phyloP scores from a whole-genome alignment of 768 basidiomycete genomes.

The Suillus hirtellus region DNA sequence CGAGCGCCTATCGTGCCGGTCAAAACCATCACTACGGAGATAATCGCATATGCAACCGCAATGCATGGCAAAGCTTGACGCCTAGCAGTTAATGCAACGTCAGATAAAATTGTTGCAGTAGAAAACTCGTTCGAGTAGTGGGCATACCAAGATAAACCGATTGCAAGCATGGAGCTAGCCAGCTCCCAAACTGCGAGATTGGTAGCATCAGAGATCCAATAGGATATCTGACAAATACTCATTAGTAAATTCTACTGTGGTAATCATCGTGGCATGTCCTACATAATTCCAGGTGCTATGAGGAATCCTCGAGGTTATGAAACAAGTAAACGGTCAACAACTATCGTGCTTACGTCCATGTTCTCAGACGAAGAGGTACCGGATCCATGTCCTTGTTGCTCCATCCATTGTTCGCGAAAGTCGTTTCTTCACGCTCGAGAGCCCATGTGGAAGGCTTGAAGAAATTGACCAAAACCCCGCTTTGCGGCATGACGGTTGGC shows the following conservation, averaged over 20 bases:
- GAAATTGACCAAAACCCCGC: slow-evolving; percentile 20
- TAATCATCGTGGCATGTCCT: slow-evolving; percentile 47
- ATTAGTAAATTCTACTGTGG: slow-evolving; percentile 27
- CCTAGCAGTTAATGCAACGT: slow-evolving; percentile 36
- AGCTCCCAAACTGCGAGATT: slow-evolving; percentile 34
- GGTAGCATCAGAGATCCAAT: slow-evolving; percentile 30
- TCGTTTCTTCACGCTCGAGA: slow-evolving; percentile 51
- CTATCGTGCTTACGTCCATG: slow-evolving; percentile 49
- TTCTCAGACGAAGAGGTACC: slow-evolving; percentile 58
- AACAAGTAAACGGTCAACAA: not conserved
- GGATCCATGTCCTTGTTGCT: slow-evolving; percentile 80
- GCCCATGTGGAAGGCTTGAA: slow-evolving; percentile 45
- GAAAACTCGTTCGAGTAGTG: slow-evolving; percentile 1
- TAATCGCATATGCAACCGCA: slow-evolving; percentile 69
- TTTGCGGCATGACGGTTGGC: not conserved
- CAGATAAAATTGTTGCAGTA: not conserved
- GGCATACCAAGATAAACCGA: slow-evolving; percentile 73
- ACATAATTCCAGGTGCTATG: slow-evolving; percentile 58
- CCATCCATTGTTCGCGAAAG: slow-evolving; percentile 58
- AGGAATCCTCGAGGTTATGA: not conserved
- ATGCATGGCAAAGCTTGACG: slow-evolving; percentile 69
- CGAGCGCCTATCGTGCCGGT: slow-evolving; percentile 84
- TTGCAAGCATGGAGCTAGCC: slow-evolving; percentile 73
- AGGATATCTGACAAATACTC: slow-evolving; percentile 19
- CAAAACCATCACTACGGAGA: slow-evolving; percentile 71